Evolutionary conservation across 1,139 yeast species (phyloP), one percentile per base, ranked within the genome.

Genomic region (Kurtzmaniella quercitrusa): DNA sequence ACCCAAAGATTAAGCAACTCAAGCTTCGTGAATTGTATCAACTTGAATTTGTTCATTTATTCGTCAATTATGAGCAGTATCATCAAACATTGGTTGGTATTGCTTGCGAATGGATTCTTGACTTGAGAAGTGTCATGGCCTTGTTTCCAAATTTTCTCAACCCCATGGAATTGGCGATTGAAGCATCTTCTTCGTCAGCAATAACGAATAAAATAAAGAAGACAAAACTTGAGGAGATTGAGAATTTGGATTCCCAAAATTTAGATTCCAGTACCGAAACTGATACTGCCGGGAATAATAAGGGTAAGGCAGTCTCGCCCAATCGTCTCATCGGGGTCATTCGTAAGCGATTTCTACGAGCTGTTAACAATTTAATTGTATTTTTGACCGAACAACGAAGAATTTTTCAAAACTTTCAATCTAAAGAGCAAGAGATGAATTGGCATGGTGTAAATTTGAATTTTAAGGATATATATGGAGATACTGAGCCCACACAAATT

Each of bases 351-450:
- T 71, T 73, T 47, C 55, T 55, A 20, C 66, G 59, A 47, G 76
- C 87, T 0, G 72, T 82, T 0, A 70, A 70, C 41, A 71, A 77
- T 33, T 65, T 80, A 32, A 71, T 83, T 4, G 74, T 83, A 1
- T 87, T 67, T 48, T 56, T 78, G 20, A 76, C 82, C 0, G 82
- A 78, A 45, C 76, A 78, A 45, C 63, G 82, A 55, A 56, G 84
- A 41, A 73, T 78, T 22, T 64, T 74, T 41, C 56, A 65, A 8
- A 65, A 65, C 36, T 68, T 77, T 37, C 47, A 67, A 21, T 57
- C 56, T 35, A 55, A 59, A 3, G 54, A 54, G 11, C 61, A 67
- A 0, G 55, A 57, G 2, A 63, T 74, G 36, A 55, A 55, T 20
- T 77, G 80, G 80, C 74, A 73, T 42, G 74, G 73, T 1, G 58